These are phyloP conservation scores for Gamsiella multidivaricata DNA, from an alignment of 192 early-diverging fungal genomes.

Conservation along the genomic window DNA sequence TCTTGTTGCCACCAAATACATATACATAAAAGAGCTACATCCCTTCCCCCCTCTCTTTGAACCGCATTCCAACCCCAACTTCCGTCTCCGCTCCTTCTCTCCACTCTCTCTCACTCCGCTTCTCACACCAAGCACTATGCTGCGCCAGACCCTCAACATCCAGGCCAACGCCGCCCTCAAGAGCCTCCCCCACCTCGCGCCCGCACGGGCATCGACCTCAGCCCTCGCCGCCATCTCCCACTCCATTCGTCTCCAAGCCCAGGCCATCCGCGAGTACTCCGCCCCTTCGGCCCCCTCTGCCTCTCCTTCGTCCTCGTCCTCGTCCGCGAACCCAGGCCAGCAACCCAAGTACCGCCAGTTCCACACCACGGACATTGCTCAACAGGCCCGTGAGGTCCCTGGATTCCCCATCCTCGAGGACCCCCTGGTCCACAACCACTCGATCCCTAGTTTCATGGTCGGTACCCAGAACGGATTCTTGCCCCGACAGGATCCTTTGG, in stretches of 20 bases:
- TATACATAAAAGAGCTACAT: too few species aligned
- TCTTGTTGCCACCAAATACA: neutral
- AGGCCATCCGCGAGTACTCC: conserved; percentile 40
- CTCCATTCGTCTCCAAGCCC: conserved; percentile 36
- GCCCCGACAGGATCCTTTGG: conserved; percentile 76
- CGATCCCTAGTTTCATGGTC: conserved; percentile 65
- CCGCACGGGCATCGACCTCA: conserved; percentile 22
- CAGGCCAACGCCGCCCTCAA: conserved; percentile 34
- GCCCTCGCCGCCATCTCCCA: conserved; percentile 35
- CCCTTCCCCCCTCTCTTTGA: too few species aligned
- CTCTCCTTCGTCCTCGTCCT: conserved; percentile 13
- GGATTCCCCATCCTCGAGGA: conserved; percentile 60
- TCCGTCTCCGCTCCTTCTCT: neutral
- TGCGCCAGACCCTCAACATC: conserved; percentile 37
- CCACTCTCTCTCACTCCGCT: neutral
- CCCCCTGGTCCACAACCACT: conserved; percentile 53
- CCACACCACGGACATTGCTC: conserved; percentile 32
- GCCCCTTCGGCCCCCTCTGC: conserved; percentile 25
- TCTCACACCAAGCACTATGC: conserved; percentile 12
- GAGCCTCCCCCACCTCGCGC: conserved; percentile 27
- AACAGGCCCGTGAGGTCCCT: conserved; percentile 37
- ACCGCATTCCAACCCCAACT: too few species aligned
- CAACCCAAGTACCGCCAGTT: conserved; percentile 49
- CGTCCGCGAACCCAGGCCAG: neutral
- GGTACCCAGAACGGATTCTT: conserved; percentile 68